Evolutionary conservation across 768 basidiomycete genomes (phyloP), one percentile per base, ranked within the genome.

Genomic region (Crepidotus variabilis): DNA sequence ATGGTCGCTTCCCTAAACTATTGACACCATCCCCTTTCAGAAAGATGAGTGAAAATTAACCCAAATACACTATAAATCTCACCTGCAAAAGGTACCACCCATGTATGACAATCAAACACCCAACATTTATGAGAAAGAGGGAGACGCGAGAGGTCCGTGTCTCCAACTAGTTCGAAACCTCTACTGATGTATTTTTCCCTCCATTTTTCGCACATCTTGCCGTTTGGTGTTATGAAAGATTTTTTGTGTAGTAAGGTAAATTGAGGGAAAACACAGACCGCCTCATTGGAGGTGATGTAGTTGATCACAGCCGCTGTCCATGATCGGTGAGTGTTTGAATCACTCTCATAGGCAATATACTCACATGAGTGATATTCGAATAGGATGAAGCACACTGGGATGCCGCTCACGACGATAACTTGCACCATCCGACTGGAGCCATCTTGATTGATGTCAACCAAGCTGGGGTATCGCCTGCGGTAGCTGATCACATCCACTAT

Each of bases 251-350:
- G 13, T 8, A 59, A 36, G 2, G 58, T 59, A 0, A 7, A 1
- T 16, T 35, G 2, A 5, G 58, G 58, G 46, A 59, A 59, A 0
- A 59, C 6, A 8, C 47, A 55, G 10, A 59, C 50, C 8, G 58
- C 58, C 1, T 34, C 9, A 2, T 36, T 51, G 6, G n/a, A 8
- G 1, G 58, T 50, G 33, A 59, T 55, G 14, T 55, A 55, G 28
- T 59, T 59, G 7, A 55, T 43, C 1, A 55, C 54, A 1, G 48
- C 58, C 1, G 58, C 58, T 59, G 16, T 28, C 22, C 22, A 22
- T n/a, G n/a, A 21, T 5, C 6, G 5, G 16, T 16, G 33, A 24
- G 20, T 10, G n/a, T n/a, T n/a, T n/a, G n/a, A 51, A 14, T 6
- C 32, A 33, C 16, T 22, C 33, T 32, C n/a, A 34, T 6, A 14